These are phyloP conservation scores for Fusarium nanum DNA, from an alignment of 2,329 filamentous ascomycete genomes.

Conservation along the genomic window DNA sequence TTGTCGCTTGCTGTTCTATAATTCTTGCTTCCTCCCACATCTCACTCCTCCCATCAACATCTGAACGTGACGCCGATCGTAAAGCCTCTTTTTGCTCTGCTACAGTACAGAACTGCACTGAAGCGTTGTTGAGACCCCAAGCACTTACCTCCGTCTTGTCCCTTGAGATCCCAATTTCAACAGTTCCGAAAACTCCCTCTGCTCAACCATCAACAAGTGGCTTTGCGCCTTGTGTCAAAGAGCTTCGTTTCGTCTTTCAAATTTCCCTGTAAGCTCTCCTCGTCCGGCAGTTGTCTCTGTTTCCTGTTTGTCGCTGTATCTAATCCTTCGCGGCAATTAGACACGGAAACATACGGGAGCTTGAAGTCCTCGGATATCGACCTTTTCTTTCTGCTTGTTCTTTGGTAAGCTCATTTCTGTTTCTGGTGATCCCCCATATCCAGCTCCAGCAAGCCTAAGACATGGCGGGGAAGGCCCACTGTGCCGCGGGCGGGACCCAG, in stretches of 20 bases:
- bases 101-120: slow-evolving; percentile 5
- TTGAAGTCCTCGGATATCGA: slow-evolving; percentile 24
- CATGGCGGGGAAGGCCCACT: slow-evolving; percentile 37
- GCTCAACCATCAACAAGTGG: slow-evolving; percentile 30
- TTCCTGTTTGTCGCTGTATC: slow-evolving; percentile 6
- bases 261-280: slow-evolving; percentile 23
- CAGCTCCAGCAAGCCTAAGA: slow-evolving; percentile 17
- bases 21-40: slow-evolving; percentile 36
- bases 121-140: slow-evolving; percentile 21
- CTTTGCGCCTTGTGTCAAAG: slow-evolving; percentile 21
- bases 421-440: slow-evolving; percentile 18
- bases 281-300: slow-evolving; percentile 3
- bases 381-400: slow-evolving; percentile 30
- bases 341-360: slow-evolving; percentile 17
- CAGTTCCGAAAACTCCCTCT: slow-evolving; percentile 23
- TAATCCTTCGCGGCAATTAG: slow-evolving; percentile 26
- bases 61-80: slow-evolving; percentile 31
- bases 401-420: slow-evolving; percentile 38
- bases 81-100: slow-evolving; percentile 26
- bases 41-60: slow-evolving; percentile 20
- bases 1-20: slow-evolving; percentile 23
- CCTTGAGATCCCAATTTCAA: slow-evolving; percentile 5
- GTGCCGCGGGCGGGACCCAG: slow-evolving; percentile 29
- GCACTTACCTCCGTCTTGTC: slow-evolving; percentile 15
- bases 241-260: slow-evolving; percentile 26